These are phyloP conservation scores for Microcyclosporella mali DNA, from an alignment of 2,329 filamentous ascomycete genomes.

Conservation along the genomic window DNA sequence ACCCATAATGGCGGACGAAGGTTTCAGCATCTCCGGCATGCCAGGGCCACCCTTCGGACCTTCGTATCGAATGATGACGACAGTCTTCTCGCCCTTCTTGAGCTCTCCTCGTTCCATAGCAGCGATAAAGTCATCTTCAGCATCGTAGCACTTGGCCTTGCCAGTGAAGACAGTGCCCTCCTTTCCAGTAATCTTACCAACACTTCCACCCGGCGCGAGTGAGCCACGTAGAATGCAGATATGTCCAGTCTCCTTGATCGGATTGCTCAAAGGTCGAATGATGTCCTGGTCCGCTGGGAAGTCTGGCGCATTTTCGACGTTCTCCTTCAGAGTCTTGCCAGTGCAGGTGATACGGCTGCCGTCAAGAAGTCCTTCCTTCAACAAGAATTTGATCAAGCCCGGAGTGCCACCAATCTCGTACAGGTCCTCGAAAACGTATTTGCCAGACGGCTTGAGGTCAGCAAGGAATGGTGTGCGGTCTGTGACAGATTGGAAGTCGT, in stretches of 20 bases:
- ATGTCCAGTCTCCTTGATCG: conserved; percentile 65
- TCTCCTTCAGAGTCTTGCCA: conserved; percentile 45
- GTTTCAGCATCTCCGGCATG: conserved; percentile 72
- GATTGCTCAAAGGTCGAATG: conserved; percentile 61
- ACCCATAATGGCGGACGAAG: conserved; percentile 66
- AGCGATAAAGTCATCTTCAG: conserved; percentile 62
- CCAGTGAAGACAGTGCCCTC: conserved; percentile 63
- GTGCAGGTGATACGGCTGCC: conserved; percentile 46
- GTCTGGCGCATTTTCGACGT: conserved; percentile 50
- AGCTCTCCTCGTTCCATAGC: conserved; percentile 63
- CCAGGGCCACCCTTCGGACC: conserved; percentile 68
- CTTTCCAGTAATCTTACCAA: conserved; percentile 73
- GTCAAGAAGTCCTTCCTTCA: conserved; percentile 45
- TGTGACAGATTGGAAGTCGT: conserved; percentile 47
- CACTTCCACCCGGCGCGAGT: conserved; percentile 62
- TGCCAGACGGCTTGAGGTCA: conserved; percentile 48
- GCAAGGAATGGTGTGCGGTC: conserved; percentile 47
- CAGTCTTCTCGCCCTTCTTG: conserved; percentile 69
- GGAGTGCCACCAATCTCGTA: conserved; percentile 47
- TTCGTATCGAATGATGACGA: conserved; percentile 69
- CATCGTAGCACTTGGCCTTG: conserved; percentile 64
- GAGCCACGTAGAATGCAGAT: conserved; percentile 67
- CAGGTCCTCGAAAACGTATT: conserved; percentile 56
- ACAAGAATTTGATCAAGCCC: conserved; percentile 45
- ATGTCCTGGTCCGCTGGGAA: conserved; percentile 66